A percentile compares a stretch with the other conserved stretches of the same genome.
These are phyloP conservation scores for Entophlyctis luteolus DNA, from an alignment of 192 early-diverging fungal genomes.

Conservation along the genomic window DNA sequence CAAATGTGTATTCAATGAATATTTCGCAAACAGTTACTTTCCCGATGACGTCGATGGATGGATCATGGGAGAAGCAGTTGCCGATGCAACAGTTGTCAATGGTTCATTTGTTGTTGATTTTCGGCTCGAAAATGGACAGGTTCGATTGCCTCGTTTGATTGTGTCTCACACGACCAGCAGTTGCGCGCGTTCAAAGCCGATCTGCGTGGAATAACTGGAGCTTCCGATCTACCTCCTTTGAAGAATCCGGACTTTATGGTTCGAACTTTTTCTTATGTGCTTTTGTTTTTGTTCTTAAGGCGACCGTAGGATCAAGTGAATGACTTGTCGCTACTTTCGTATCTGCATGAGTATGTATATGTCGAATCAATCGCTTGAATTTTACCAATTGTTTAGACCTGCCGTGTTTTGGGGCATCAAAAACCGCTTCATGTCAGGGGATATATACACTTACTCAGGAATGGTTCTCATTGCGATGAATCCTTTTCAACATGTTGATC, in stretches of 20 bases:
- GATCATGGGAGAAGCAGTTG: background rate
- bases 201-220: background rate
- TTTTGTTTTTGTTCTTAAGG: background rate
- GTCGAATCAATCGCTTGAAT: background rate
- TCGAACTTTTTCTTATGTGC: too few relatives aligned
- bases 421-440: constrained; percentile 3
- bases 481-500: constrained; percentile 73
- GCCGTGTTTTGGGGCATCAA: constrained; percentile 30
- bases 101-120: background rate
- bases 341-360: constrained; percentile 28
- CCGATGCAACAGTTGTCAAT: background rate
- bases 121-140: background rate
- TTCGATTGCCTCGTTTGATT: background rate
- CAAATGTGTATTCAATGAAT: too few relatives aligned
- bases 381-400: constrained; percentile 1
- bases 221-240: constrained; percentile 74
- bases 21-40: constrained; percentile 2
- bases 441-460: constrained; percentile 92
- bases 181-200: background rate
- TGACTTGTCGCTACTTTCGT: constrained; percentile 23
- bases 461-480: constrained; percentile 91
- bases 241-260: constrained; percentile 84
- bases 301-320: constrained; percentile 11
- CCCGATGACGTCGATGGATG: constrained; percentile 1
- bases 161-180: background rate